A percentile compares a stretch with the other conserved stretches of the same genome.
These are phyloP conservation scores for Monilinia fructigena DNA, from an alignment of 2,329 filamentous ascomycete genomes.

Conservation along the genomic window DNA sequence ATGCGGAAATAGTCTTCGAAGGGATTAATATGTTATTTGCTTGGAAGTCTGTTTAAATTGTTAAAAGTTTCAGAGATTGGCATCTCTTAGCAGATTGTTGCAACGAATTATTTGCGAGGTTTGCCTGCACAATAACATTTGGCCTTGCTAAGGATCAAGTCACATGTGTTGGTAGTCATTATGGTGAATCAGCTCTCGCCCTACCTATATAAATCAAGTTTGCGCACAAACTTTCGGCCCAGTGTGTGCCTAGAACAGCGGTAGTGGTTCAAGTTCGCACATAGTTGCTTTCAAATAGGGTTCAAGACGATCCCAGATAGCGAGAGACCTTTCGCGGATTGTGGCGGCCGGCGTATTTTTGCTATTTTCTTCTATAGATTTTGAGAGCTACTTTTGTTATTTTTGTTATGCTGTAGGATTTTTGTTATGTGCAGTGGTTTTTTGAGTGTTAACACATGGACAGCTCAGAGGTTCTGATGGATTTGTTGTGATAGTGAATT, in stretches of 20 bases:
- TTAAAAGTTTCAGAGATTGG: too few species aligned
- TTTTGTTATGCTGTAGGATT: not conserved
- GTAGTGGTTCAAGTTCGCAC: slow-evolving; percentile 16
- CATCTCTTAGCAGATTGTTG: too few species aligned
- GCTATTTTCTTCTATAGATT: not conserved
- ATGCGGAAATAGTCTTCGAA: too few species aligned
- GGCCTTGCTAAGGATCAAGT: too few species aligned
- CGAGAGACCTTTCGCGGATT: slow-evolving; percentile 20
- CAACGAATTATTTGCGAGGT: too few species aligned
- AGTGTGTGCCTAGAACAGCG: slow-evolving; percentile 9
- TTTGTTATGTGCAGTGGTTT: not conserved
- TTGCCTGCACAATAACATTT: too few species aligned
- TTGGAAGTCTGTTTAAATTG: too few species aligned
- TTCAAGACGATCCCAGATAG: slow-evolving; percentile 20
- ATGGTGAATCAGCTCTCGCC: not conserved
- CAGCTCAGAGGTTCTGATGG: not conserved
- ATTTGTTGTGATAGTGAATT: not conserved
- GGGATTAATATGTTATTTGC: too few species aligned
- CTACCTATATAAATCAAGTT: not conserved
- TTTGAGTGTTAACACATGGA: not conserved
- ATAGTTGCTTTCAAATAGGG: not conserved
- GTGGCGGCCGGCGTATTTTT: slow-evolving; percentile 11
- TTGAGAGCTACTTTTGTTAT: not conserved
- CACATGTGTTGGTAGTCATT: too few species aligned
- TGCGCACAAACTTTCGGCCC: not conserved